Evolutionary conservation across 768 basidiomycete genomes (phyloP), one percentile per base, ranked within the genome.

Genomic region (Rhizopogon vinicolor): DNA sequence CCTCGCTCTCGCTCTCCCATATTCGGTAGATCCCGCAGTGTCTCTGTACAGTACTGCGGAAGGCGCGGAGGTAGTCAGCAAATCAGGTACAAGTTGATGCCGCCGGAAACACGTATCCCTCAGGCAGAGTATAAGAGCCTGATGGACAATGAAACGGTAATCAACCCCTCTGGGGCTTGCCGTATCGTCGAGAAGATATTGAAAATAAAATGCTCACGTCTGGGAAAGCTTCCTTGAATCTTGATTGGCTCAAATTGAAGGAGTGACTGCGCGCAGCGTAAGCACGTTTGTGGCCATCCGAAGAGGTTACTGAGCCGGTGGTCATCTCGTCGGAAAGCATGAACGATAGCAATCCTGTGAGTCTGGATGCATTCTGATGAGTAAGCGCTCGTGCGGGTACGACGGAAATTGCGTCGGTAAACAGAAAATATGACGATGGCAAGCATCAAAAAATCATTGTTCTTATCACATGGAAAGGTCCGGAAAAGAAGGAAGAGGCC

Each of bases 301-400:
- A 81, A 1, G 91, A 87, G 7, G 83, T 90, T 31, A 95, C 84
- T 1, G 91, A 92, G 9, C 96, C 96, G 0, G 96, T 97, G 0
- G 97, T 98, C 82, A 98, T 93, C 72, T 97, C 94, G 62, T 97
- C 92, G 1, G 90, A 86, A 48, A 95, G 78, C 94, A 96, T 96
- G 75, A 97, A 97, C 4, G 90, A 93, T 46, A 96, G 74, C 18
- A 98, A 78, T 18, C 97, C 97, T 6, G 94, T 98, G 62, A 96
- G 79, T 72, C 93, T 96, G 62, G n/a, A 44, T 31, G 56, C 45
- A 16, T 7, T 18, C 35, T 35, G 25, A 56, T 53, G 41, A 45
- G 22, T 19, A 45, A 56, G 44, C 44, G 56, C 44, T 54, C 18
- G 45, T 56, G 25, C 25, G 25, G 51, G 41, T 25, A 28, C 16